Evolutionary conservation across 169 alveolate species (phyloP).

Genomic region (Toxoplasma gondii): DNA sequence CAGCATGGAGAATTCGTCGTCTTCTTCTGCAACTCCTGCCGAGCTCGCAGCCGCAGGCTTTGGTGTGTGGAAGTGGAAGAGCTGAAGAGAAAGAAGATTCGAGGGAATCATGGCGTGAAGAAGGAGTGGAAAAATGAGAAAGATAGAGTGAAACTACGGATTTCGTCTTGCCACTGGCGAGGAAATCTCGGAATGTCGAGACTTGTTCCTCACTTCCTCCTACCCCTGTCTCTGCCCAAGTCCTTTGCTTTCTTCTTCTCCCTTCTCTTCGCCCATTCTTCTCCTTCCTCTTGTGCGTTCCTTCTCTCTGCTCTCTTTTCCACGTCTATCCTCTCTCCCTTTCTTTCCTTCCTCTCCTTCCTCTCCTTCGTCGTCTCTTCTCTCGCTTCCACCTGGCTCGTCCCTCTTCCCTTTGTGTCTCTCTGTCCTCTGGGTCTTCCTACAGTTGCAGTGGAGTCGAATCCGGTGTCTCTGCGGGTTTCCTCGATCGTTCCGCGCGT

Average conservation of each 20-base stretch:
- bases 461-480: conserved; percentile 18
- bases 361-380: neutral
- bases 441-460: conserved; percentile 34
- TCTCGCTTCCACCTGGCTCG: no score
- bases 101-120: neutral
- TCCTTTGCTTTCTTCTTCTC: no score
- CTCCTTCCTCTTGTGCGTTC: no score
- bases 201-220: no score
- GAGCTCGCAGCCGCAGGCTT: conserved; percentile 26
- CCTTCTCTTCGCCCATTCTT: no score
- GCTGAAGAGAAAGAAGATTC: neutral
- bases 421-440: neutral
- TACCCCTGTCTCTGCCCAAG: no score
- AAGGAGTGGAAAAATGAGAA: neutral
- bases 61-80: conserved; percentile 57
- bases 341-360: neutral
- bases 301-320: neutral
- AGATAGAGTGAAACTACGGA: neutral
- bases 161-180: no score
- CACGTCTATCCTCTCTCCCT: neutral
- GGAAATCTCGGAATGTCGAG: no score
- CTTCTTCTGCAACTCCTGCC: conserved; percentile 6
- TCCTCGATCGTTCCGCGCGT: conserved; percentile 32
- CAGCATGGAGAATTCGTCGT: neutral
- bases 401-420: neutral